phyloP scores from a whole-genome alignment of 2,329 filamentous ascomycete species.

The Aschersonia sp. region DNA sequence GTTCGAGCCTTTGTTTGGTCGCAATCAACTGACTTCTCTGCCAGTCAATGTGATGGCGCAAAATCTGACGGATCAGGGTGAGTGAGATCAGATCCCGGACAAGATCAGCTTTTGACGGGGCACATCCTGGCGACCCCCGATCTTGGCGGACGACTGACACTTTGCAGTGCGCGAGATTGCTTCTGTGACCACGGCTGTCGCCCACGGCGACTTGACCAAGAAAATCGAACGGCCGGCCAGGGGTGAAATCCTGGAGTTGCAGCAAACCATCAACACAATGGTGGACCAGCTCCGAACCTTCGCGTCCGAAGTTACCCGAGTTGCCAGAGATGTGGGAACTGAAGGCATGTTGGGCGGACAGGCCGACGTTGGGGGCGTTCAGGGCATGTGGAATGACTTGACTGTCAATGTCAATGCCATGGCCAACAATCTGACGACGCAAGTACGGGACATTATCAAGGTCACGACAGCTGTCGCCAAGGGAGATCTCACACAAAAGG shows the following conservation, averaged over 20 bases:
- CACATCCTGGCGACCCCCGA: background rate
- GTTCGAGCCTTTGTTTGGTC: background rate
- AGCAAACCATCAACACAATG: constrained; percentile 84
- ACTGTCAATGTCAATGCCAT: constrained; percentile 81
- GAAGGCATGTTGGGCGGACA: constrained; percentile 74
- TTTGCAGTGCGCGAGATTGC: constrained; percentile 63
- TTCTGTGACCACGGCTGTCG: constrained; percentile 70
- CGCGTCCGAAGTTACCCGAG: constrained; percentile 70
- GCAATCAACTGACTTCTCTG: background rate
- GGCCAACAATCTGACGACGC: constrained; percentile 75
- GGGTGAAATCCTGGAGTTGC: constrained; percentile 69
- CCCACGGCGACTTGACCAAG: constrained; percentile 69
- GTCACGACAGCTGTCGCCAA: constrained; percentile 59
- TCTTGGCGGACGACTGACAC: constrained; percentile 5
- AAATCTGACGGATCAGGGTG: constrained; percentile 64
- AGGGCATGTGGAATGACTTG: constrained; percentile 81
- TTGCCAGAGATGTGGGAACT: constrained; percentile 72
- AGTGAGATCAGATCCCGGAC: background rate
- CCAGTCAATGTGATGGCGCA: constrained; percentile 72
- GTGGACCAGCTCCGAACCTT: constrained; percentile 75
- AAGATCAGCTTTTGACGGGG: no score
- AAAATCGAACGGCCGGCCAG: constrained; percentile 72
- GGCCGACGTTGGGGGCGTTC: constrained; percentile 69
- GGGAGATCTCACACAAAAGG: constrained; percentile 92
- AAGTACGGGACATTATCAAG: constrained; percentile 89